A percentile compares a stretch with the other conserved stretches of the same genome.
These are phyloP conservation scores for Letharia lupina DNA, from an alignment of 495 filamentous ascomycete species.

Conservation along the genomic window DNA sequence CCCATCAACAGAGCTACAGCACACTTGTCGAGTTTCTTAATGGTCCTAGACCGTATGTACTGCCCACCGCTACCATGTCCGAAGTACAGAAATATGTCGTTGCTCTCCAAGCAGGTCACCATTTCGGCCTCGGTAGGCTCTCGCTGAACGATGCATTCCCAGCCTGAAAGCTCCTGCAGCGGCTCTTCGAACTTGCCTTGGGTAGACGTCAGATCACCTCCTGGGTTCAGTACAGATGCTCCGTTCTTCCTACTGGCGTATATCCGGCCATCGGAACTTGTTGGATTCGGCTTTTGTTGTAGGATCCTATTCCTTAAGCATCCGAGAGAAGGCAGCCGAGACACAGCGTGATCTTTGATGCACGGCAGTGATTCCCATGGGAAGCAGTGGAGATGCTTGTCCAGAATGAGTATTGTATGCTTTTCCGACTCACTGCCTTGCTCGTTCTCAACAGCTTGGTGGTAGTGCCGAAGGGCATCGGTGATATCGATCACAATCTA, in stretches of 20 bases:
- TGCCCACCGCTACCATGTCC: constrained; percentile 94
- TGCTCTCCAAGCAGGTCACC: constrained; percentile 47
- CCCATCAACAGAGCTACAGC: constrained; percentile 88
- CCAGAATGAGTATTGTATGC: constrained; percentile 88
- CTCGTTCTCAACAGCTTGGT: constrained; percentile 46
- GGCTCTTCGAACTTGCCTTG: constrained; percentile 60
- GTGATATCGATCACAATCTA: constrained; percentile 71
- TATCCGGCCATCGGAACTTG: constrained; percentile 30
- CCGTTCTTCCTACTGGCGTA: constrained; percentile 55
- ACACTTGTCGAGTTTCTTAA: constrained; percentile 66
- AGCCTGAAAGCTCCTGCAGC: constrained; percentile 48
- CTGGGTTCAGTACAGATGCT: constrained; percentile 81
- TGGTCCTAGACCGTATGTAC: constrained; percentile 72
- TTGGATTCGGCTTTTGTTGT: constrained; percentile 34
- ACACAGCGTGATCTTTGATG: constrained; percentile 68
- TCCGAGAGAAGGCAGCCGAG: constrained; percentile 72
- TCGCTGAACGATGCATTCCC: constrained; percentile 57
- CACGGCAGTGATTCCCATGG: constrained; percentile 95
- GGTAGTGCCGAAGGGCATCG: constrained; percentile 71
- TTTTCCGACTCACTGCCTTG: constrained; percentile 53
- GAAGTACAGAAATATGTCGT: constrained; percentile 78
- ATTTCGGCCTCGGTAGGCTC: constrained; percentile 73
- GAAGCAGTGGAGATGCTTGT: constrained; percentile 80
- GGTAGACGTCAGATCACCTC: constrained; percentile 70
- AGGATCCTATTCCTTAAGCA: constrained; percentile 65